Percentiles rank a stretch among this genome's conserved stretches.
Evolutionary conservation across 495 filamentous ascomycete genomes (phyloP).

Genomic region (Letharia lupina): DNA sequence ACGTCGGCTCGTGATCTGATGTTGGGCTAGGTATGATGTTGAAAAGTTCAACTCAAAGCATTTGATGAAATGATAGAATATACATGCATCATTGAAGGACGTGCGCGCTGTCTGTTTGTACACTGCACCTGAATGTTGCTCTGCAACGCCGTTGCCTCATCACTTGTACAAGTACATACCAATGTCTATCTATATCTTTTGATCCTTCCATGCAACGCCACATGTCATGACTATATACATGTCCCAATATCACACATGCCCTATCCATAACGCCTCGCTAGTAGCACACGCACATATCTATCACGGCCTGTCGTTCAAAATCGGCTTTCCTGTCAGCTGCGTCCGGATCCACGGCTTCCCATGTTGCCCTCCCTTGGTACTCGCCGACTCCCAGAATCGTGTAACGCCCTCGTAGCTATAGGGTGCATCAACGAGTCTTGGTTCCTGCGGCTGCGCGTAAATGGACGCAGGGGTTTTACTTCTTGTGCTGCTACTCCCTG

Average conservation of each 20-base stretch:
- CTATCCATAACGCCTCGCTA: constrained; percentile 7
- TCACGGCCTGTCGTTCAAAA: constrained; percentile 13
- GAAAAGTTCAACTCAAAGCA: too few relatives aligned
- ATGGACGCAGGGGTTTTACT: constrained; percentile 20
- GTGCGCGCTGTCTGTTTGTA: background rate
- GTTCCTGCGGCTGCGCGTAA: constrained; percentile 37
- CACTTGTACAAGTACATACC: background rate
- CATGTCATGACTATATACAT: background rate
- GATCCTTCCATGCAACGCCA: constrained; percentile 3
- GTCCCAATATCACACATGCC: background rate
- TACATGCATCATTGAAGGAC: background rate
- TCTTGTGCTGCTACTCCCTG: constrained; percentile 25
- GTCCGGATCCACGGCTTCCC: constrained; percentile 17
- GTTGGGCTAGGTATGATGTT: too few relatives aligned
- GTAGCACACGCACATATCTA: background rate
- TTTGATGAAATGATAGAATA: too few relatives aligned
- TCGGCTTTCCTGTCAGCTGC: constrained; percentile 6
- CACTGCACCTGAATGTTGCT: background rate
- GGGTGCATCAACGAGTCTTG: constrained; percentile 40
- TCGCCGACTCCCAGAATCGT: constrained; percentile 9
- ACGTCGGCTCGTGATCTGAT: too few relatives aligned
- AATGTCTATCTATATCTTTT: background rate
- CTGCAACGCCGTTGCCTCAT: background rate
- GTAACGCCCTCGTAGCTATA: constrained; percentile 14
- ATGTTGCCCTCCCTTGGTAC: constrained; percentile 2